phyloP scores from a whole-genome alignment of 768 basidiomycete species.

The Tulasnella sp. region DNA sequence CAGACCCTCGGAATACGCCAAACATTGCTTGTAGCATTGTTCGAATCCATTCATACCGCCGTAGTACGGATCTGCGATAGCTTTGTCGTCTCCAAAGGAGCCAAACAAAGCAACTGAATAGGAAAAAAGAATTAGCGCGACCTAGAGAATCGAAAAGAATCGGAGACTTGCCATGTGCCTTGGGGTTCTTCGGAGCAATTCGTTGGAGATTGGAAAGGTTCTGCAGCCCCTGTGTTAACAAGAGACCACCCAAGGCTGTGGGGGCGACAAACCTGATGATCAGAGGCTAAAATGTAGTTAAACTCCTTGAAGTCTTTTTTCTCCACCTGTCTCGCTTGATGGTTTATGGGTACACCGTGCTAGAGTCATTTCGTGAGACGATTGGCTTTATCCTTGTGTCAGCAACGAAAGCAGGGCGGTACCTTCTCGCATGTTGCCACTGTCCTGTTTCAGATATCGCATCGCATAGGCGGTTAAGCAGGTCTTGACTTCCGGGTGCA shows the following conservation, averaged over 20 bases:
- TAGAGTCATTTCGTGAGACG: background rate
- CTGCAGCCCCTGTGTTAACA: background rate
- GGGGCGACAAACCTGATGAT: conserved; percentile 32
- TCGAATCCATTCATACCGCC: conserved; percentile 35
- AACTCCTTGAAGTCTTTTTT: conserved; percentile 33
- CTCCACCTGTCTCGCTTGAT: conserved; percentile 31
- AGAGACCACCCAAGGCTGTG: background rate
- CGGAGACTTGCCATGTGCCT: conserved; percentile 25
- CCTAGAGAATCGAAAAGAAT: background rate
- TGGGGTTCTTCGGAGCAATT: conserved; percentile 35
- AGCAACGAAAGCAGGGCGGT: background rate
- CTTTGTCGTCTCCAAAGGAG: conserved; percentile 36
- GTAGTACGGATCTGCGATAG: conserved; percentile 36
- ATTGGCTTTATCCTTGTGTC: background rate
- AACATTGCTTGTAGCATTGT: conserved; percentile 35
- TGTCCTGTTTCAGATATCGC: conserved; percentile 23
- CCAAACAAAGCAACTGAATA: conserved; percentile 34
- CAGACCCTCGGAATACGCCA: conserved; percentile 35
- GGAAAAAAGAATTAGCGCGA: background rate
- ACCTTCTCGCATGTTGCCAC: conserved; percentile 36
- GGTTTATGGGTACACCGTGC: conserved; percentile 36
- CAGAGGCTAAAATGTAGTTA: conserved; percentile 36
- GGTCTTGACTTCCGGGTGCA: background rate
- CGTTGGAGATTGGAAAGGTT: conserved; percentile 35
- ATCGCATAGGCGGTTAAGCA: background rate